A percentile compares a stretch with the other conserved stretches of the same genome.
phyloP scores from a whole-genome alignment of 2,329 filamentous ascomycete genomes.

The Calycina herbarum region DNA sequence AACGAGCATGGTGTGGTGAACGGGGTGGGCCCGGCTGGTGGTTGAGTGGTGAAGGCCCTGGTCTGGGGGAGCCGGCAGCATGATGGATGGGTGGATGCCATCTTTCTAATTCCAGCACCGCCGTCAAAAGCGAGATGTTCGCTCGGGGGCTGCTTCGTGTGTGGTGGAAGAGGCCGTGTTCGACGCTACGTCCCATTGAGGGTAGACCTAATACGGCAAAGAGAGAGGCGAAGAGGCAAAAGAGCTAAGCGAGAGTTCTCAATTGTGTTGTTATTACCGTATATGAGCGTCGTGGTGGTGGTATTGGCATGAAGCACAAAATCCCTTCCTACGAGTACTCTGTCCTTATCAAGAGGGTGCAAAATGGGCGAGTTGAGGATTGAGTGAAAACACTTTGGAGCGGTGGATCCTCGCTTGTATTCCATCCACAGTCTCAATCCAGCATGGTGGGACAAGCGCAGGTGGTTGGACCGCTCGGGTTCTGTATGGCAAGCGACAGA shows the following conservation, averaged over 20 bases:
- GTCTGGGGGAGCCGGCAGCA: constrained; percentile 12
- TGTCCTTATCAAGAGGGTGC: background rate
- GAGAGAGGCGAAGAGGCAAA: background rate
- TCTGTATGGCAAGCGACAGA: background rate
- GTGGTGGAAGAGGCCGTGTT: constrained; percentile 19
- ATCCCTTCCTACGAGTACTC: background rate
- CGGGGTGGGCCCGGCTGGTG: background rate
- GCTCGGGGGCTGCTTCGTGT: constrained; percentile 2
- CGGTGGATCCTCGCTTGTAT: background rate
- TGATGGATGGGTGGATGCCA: constrained; percentile 5
- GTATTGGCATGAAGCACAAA: background rate
- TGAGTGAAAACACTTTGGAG: background rate
- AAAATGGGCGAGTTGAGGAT: constrained; percentile 1
- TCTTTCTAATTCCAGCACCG: constrained; percentile 11
- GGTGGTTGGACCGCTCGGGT: constrained; percentile 5
- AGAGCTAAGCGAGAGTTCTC: background rate
- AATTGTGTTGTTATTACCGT: background rate
- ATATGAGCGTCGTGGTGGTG: too few species aligned
- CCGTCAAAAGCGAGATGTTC: background rate
- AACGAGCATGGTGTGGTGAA: background rate
- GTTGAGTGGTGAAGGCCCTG: background rate
- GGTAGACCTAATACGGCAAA: background rate
- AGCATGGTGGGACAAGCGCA: background rate
- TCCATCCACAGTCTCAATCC: background rate
- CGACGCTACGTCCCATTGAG: constrained; percentile 22